phyloP scores from a whole-genome alignment of 202 grass and related monocot genomes.

The Elaeis oleifera region DNA sequence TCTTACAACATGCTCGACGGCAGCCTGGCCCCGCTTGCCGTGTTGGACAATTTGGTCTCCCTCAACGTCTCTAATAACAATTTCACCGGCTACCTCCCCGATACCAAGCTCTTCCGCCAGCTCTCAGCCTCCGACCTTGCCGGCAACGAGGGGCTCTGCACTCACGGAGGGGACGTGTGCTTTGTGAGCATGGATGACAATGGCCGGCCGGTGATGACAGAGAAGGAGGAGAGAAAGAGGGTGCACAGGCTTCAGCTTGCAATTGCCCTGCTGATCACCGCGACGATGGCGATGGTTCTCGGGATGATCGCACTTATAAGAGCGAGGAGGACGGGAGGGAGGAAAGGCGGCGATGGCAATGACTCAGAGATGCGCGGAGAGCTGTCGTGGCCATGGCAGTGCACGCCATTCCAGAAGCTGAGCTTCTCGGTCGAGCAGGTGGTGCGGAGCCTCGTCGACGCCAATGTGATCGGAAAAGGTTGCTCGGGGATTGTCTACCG shows the following conservation, averaged over 20 bases:
- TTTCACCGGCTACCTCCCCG: conserved; percentile 83
- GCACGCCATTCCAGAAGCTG: conserved; percentile 96
- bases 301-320: conserved; percentile 66
- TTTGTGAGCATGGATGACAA: conserved; percentile 49
- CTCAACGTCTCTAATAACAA: conserved; percentile 94
- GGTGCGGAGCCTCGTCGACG: conserved; percentile 62
- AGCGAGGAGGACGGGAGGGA: conserved; percentile 34
- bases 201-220: conserved; percentile 27
- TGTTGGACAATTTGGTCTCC: conserved; percentile 73
- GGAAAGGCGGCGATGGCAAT: conserved; percentile 2
- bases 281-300: conserved; percentile 78
- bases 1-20: conserved; percentile 67
- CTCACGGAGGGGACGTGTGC: conserved; percentile 76
- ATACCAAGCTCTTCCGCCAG: conserved; percentile 91
- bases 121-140: conserved; percentile 53
- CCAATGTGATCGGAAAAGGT: conserved; percentile 93
- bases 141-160: conserved; percentile 72
- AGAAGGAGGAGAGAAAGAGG: conserved; percentile 37
- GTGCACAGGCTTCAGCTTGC: conserved; percentile 63
- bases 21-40: conserved; percentile 42
- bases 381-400: conserved; percentile 91
- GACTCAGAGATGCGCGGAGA: conserved; percentile 47
- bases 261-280: conserved; percentile 65
- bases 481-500: conserved; percentile 87
- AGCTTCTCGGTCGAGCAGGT: conserved; percentile 88